Conservation (phyloP, 257 asterid genomes). For the Paraleonurus japonicus region DNA sequence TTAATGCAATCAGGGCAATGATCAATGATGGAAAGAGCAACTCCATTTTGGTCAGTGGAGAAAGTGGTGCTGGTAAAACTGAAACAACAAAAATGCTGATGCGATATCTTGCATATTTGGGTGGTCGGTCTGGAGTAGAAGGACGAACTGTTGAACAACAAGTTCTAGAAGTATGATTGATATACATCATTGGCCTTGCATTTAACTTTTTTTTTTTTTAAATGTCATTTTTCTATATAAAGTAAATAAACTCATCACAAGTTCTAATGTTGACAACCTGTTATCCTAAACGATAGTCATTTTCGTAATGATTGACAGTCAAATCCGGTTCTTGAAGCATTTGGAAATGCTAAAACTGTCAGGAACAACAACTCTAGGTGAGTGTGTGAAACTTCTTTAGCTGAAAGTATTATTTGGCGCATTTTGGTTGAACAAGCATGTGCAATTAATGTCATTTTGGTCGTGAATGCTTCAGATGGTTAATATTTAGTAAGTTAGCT, state of each 20-base stretch:
- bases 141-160: conserved; percentile 95
- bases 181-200: conserved; percentile 15
- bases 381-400: conserved; percentile 26
- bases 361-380: conserved; percentile 90
- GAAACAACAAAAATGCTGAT: conserved; percentile 94
- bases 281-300: conserved; percentile 17
- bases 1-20: conserved; percentile 69
- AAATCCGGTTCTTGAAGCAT: conserved; percentile 95
- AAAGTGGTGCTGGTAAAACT: conserved; percentile 96
- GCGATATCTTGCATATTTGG: conserved; percentile 88
- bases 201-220: neutral
- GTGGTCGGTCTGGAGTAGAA: conserved; percentile 92
- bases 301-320: conserved; percentile 54
- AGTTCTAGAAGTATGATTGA: conserved; percentile 77
- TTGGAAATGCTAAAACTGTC: conserved; percentile 94
- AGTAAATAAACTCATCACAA: neutral
- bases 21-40: conserved; percentile 80
- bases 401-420: conserved; percentile 2
- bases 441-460: neutral
- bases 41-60: conserved; percentile 93
- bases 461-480: neutral
- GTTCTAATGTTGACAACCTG: conserved; percentile 18
- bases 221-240: neutral
- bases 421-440: conserved; percentile 1
- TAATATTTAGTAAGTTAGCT: conserved; percentile 7